Evolutionary conservation across 345 rosid genomes (phyloP).

Genomic region (Noccaea bulbosa): DNA sequence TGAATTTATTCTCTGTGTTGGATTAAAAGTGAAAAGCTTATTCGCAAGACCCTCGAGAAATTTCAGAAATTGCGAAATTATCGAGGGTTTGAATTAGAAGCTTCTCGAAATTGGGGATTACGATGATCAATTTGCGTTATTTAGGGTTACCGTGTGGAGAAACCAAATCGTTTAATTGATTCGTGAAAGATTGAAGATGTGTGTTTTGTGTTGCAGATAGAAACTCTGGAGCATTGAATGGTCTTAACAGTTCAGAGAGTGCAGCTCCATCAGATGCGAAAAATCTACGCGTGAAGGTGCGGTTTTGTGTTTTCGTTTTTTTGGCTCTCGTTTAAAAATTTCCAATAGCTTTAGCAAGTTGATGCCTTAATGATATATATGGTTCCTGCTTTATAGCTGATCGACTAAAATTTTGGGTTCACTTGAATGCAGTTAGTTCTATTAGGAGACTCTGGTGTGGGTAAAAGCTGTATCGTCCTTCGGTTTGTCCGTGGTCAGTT

Average conservation of each 20-base stretch:
- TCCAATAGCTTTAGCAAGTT: slow-evolving; percentile 13
- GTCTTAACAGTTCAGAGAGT: slow-evolving; percentile 60
- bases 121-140: slow-evolving; percentile 8
- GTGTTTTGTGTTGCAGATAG: slow-evolving; percentile 53
- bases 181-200: not conserved
- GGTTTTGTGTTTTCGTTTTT: not conserved
- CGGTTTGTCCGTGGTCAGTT: slow-evolving; percentile 99
- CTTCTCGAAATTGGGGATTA: slow-evolving; percentile 12
- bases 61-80: not conserved
- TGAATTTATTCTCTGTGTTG: slow-evolving; percentile 12
- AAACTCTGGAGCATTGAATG: slow-evolving; percentile 62
- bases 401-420: slow-evolving; percentile 35
- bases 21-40: not conserved
- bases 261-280: slow-evolving; percentile 61
- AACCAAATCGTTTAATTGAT: slow-evolving; percentile 11
- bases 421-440: slow-evolving; percentile 70
- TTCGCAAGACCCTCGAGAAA: slow-evolving; percentile 9
- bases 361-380: slow-evolving; percentile 17
- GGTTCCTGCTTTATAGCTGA: not conserved
- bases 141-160: slow-evolving; percentile 34
- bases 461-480: slow-evolving; percentile 97
- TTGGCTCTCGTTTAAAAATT: not conserved
- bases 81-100: slow-evolving; percentile 6
- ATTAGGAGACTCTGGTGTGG: slow-evolving; percentile 98
- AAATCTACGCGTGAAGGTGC: slow-evolving; percentile 88